phyloP scores from a whole-genome alignment of 352 stramenopile species.

The Globisporangium recalcitrans region DNA sequence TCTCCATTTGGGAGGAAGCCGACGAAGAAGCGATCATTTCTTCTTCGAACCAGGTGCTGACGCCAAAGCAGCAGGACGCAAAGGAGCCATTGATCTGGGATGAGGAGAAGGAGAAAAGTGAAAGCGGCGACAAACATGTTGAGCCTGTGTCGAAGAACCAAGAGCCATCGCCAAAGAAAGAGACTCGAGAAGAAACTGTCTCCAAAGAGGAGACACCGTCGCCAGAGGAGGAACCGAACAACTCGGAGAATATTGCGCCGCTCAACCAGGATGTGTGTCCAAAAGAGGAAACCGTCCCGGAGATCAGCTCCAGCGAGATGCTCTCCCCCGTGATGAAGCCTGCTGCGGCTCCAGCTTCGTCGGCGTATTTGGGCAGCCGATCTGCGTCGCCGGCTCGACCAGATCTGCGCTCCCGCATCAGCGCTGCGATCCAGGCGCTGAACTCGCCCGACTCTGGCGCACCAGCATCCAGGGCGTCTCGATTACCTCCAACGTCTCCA shows the following conservation, averaged over 20 bases:
- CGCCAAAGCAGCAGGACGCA: conserved; percentile 1
- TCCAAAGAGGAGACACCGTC: not conserved
- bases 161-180: conserved; percentile 1
- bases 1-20: conserved; percentile 14
- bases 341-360: not conserved
- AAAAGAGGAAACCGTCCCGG: not conserved
- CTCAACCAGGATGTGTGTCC: not conserved
- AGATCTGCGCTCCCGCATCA: conserved; percentile 14
- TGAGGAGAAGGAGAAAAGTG: not conserved
- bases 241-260: not conserved
- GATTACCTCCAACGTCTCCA: not conserved
- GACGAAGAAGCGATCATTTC: conserved; percentile 14
- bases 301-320: not conserved
- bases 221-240: not conserved
- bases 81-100: conserved; percentile 6
- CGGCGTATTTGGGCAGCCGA: conserved; percentile 8
- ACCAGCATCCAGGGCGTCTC: not conserved
- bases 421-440: conserved; percentile 9
- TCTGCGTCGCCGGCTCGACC: not conserved
- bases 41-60: not conserved
- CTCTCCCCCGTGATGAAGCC: conserved; percentile 3
- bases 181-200: not conserved
- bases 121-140: not conserved
- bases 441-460: not conserved
- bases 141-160: conserved; percentile 7